Conservation (phyloP, 352 stramenopile species). For the Phytophthora tubulina region DNA sequence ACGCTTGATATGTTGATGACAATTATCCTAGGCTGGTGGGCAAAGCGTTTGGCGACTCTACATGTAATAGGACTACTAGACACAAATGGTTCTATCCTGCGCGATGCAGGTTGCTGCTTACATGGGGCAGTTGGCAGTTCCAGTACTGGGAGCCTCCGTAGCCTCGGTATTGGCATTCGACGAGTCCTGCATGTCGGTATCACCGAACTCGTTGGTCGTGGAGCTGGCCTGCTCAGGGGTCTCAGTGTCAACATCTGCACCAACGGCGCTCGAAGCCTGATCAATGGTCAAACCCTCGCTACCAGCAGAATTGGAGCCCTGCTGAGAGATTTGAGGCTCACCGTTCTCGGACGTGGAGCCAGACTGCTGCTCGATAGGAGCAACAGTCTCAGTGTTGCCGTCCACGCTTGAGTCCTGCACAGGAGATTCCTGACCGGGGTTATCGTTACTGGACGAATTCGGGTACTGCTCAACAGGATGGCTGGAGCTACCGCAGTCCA, state of each 20-base stretch:
- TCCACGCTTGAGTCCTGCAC: slow-evolving; percentile 1
- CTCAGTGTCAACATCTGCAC: not conserved
- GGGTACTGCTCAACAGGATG: not conserved
- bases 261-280: not conserved
- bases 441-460: not conserved
- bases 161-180: not conserved
- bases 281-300: not conserved
- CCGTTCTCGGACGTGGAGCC: slow-evolving; percentile 3
- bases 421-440: slow-evolving; percentile 3
- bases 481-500: slow-evolving; percentile 3
- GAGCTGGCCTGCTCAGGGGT: not conserved
- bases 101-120: slow-evolving; percentile 18
- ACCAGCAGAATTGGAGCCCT: slow-evolving; percentile 1
- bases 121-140: slow-evolving; percentile 35
- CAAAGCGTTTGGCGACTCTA: too few species aligned
- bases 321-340: slow-evolving; percentile 1
- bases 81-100: slow-evolving; percentile 12
- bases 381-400: slow-evolving; percentile 1
- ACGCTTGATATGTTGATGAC: slow-evolving; percentile 16
- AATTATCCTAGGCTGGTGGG: slow-evolving; percentile 9
- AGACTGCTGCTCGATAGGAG: slow-evolving; percentile 4
- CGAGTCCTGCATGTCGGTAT: not conserved
- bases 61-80: not conserved
- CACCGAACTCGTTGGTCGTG: not conserved
- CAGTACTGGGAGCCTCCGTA: slow-evolving; percentile 9